Evolutionary conservation across 2,329 filamentous ascomycete genomes (phyloP).

Genomic region (Ceratocystis huliohia): DNA sequence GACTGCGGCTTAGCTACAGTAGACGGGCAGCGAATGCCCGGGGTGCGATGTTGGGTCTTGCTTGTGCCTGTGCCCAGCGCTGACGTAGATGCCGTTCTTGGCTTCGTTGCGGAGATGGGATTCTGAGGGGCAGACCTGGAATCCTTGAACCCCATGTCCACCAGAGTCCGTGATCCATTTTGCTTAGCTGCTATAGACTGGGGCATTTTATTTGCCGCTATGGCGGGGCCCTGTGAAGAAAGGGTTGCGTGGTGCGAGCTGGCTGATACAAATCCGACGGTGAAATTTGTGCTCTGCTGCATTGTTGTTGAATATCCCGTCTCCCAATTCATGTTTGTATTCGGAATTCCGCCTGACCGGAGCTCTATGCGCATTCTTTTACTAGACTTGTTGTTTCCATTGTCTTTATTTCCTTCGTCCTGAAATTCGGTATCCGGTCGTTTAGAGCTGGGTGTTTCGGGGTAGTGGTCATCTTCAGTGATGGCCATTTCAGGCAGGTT

Average conservation of each 20-base stretch:
- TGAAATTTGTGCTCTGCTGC: slow-evolving; percentile 46
- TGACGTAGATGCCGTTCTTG: neutral
- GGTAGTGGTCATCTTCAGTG: slow-evolving; percentile 56
- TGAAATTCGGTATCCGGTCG: slow-evolving; percentile 15
- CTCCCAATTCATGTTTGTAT: slow-evolving; percentile 30
- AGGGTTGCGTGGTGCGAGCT: slow-evolving; percentile 33
- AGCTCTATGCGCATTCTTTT: slow-evolving; percentile 20
- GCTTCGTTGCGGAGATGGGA: neutral
- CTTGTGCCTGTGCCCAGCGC: neutral
- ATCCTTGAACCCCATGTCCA: neutral
- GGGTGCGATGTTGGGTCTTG: neutral
- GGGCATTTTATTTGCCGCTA: slow-evolving; percentile 18
- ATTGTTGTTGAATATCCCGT: slow-evolving; percentile 48
- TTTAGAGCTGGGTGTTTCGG: slow-evolving; percentile 44
- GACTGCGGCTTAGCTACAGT: neutral
- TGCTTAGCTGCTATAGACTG: neutral
- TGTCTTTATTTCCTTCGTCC: neutral
- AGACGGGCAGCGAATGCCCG: neutral
- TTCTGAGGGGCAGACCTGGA: neutral
- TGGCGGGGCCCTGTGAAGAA: slow-evolving; percentile 26
- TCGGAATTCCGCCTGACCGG: slow-evolving; percentile 25
- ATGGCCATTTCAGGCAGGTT: slow-evolving; percentile 41
- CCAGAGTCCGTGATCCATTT: neutral
- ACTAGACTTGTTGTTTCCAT: slow-evolving; percentile 24
- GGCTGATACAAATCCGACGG: slow-evolving; percentile 52